These are phyloP conservation scores for Arthrobotrys sphaeroides DNA, from an alignment of 2,329 filamentous ascomycete species.

Conservation along the genomic window DNA sequence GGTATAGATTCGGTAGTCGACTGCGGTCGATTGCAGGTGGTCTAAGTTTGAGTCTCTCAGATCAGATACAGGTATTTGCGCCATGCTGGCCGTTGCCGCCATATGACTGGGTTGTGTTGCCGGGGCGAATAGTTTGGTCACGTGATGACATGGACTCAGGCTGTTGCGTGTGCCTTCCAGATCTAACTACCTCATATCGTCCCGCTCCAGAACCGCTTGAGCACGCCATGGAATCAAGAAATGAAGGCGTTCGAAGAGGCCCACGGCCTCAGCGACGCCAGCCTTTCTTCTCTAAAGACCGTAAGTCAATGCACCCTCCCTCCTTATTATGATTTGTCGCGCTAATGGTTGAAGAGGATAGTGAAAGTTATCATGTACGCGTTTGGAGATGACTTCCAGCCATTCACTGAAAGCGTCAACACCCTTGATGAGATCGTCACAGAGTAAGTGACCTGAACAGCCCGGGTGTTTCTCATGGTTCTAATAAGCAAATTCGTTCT, in stretches of 20 bases:
- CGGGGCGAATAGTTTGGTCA: too few species aligned
- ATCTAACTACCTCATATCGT: neutral
- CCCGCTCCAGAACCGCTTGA: neutral
- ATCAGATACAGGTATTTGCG: too few species aligned
- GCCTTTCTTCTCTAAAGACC: slow-evolving; percentile 77
- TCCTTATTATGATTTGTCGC: neutral
- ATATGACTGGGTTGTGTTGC: too few species aligned
- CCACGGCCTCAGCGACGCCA: slow-evolving; percentile 63
- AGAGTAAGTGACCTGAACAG: slow-evolving; percentile 94
- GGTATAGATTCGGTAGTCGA: too few species aligned
- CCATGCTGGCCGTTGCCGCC: too few species aligned
- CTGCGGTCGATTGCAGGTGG: too few species aligned
- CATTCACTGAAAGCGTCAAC: slow-evolving; percentile 83
- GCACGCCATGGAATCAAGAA: slow-evolving; percentile 54
- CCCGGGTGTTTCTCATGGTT: slow-evolving; percentile 65
- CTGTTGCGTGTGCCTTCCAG: too few species aligned
- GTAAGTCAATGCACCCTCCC: slow-evolving; percentile 65
- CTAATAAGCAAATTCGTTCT: neutral
- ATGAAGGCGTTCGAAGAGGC: slow-evolving; percentile 55
- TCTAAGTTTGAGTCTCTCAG: too few species aligned
- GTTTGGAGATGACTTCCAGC: slow-evolving; percentile 79
- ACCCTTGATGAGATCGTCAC: slow-evolving; percentile 94
- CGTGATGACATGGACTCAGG: too few species aligned
- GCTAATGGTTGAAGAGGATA: slow-evolving; percentile 60
- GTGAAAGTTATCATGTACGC: slow-evolving; percentile 80